Conservation (phyloP, 352 stramenopile genomes). For the Globisporangium spiculum region DNA sequence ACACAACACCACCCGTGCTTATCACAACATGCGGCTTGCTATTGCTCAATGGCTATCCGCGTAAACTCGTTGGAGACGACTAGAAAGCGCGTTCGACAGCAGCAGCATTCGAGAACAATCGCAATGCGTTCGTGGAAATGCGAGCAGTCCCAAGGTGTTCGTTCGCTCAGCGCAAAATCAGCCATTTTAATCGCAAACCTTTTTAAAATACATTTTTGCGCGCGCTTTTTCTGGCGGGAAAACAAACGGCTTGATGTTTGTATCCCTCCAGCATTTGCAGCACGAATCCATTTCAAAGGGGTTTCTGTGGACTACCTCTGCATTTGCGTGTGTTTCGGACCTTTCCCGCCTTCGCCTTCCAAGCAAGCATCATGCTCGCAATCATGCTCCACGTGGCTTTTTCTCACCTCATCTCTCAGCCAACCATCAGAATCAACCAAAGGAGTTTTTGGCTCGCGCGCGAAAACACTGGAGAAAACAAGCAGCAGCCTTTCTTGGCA, state of each 20-base stretch:
- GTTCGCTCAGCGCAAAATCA: not conserved
- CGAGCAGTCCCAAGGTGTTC: not conserved
- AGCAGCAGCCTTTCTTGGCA: not conserved
- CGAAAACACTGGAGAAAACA: not conserved
- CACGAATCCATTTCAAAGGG: not conserved
- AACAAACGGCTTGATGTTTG: not conserved
- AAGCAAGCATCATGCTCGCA: too few species aligned
- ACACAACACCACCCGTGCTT: not conserved
- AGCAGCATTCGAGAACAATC: not conserved
- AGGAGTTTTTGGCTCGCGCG: not conserved
- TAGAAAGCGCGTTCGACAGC: not conserved
- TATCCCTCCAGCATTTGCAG: not conserved
- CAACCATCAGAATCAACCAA: not conserved
- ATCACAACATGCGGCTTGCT: not conserved
- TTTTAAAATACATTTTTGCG: not conserved
- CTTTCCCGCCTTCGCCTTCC: not conserved
- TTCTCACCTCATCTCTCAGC: not conserved
- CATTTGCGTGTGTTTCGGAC: not conserved
- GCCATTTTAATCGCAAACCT: not conserved
- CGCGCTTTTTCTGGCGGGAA: not conserved
- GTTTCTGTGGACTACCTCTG: not conserved
- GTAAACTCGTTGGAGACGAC: not conserved
- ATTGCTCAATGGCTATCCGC: not conserved
- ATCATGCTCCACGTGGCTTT: not conserved
- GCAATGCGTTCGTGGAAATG: not conserved